Evolutionary conservation across 202 grass and related monocot genomes (phyloP), one percentile per base, ranked within the genome.

Genomic region (Cymbopogon flexuosus): DNA sequence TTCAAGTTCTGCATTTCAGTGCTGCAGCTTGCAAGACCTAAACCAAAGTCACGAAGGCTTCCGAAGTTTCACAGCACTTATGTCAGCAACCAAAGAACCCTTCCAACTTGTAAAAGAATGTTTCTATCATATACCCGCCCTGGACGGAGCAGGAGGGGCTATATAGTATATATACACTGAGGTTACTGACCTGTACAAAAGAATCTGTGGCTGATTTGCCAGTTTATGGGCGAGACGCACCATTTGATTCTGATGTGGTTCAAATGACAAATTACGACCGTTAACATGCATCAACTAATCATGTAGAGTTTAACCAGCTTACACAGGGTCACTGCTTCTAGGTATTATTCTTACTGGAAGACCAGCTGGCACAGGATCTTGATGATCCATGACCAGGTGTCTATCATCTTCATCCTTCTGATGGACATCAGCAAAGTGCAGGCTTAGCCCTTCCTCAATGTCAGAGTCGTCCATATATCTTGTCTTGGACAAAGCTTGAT

Each of bases 291-390:
- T 62, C 16, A 56, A 31, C 79, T 74, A 74, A 31, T 73, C 61
- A 40, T 65, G 42, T 30, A n/a, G 42, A 73, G 52, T 73, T 63
- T 70, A 68, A 52, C 10, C 40, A 81, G 76, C 35, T 81, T 93
- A 95, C 54, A 98, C 79, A n/a, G 92, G 95, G 87, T 95, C 92
- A 79, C 86, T 98, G 82, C 95, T 98, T 79, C 95, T 91, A 24
- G 95, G 95, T 74, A 98, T 91, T 85, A 98, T 98, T 81, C 92
- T 85, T 71, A 98, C 92, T 69, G 73, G 84, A 66, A 95, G 85
- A 65, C 82, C 82, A 24, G 70, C 68, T 33, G 39, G 80, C 10
- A 24, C 60, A 29, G 70, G 7, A 12, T 79, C 83, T 18, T 83
- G 81, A 54, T 75, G 65, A 73, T 92, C 82, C 27, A 67, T 49